These are phyloP conservation scores for Allium cepa DNA, from an alignment of 106 monocot species.

Conservation along the genomic window DNA sequence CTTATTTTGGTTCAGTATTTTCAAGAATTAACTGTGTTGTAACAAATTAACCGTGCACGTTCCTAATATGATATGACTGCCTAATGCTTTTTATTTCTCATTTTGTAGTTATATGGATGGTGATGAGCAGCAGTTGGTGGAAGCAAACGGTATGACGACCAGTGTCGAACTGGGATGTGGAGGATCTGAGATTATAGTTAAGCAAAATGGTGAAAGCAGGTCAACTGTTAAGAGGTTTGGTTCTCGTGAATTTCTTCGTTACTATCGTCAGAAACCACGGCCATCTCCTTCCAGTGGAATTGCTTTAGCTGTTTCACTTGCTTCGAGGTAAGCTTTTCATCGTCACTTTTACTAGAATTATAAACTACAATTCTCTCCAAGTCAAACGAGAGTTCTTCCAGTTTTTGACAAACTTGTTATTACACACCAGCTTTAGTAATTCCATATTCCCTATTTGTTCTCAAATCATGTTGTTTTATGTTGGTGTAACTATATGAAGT, in stretches of 20 bases:
- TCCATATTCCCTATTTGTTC: no score
- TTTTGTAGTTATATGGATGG: slow-evolving; percentile 57
- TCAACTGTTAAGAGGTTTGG: slow-evolving; percentile 52
- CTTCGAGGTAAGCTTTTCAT: slow-evolving; percentile 52
- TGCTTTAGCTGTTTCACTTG: slow-evolving; percentile 65
- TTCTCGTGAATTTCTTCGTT: slow-evolving; percentile 86
- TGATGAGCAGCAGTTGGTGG: slow-evolving; percentile 78
- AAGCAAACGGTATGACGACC: slow-evolving; percentile 22
- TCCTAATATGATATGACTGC: neutral
- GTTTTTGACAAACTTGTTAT: no score
- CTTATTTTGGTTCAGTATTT: no score
- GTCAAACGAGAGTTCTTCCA: neutral
- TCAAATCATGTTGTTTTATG: no score
- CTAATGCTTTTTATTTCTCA: neutral
- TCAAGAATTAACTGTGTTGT: no score
- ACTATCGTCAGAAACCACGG: slow-evolving; percentile 85
- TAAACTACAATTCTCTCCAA: neutral
- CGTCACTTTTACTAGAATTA: neutral
- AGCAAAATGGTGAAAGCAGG: slow-evolving; percentile 33
- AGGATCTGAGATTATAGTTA: slow-evolving; percentile 76
- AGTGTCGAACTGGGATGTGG: slow-evolving; percentile 68
- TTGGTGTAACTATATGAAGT: no score
- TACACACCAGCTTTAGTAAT: no score
- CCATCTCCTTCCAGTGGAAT: slow-evolving; percentile 54
- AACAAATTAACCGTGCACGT: no score